phyloP scores from a whole-genome alignment of 2,329 filamentous ascomycete species.

The Fusarium nisikadoi region DNA sequence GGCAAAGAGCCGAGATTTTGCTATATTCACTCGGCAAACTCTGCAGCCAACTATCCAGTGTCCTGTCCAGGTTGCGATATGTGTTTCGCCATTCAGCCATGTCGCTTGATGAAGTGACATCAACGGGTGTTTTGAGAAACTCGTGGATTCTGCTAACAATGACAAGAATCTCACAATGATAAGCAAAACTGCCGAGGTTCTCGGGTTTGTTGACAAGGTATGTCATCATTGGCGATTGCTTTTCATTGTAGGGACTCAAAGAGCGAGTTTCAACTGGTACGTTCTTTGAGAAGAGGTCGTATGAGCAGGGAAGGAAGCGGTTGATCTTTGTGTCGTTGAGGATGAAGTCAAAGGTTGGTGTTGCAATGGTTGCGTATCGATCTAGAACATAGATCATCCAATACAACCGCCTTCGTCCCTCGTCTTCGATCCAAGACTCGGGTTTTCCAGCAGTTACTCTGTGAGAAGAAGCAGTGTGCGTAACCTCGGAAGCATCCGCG shows the following conservation, averaged over 20 bases:
- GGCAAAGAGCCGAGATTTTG: slow-evolving; percentile 57
- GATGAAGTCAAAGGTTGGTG: slow-evolving; percentile 55
- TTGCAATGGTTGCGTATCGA: slow-evolving; percentile 56
- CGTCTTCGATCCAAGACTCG: slow-evolving; percentile 58
- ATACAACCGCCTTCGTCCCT: slow-evolving; percentile 54
- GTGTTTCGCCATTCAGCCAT: slow-evolving; percentile 55
- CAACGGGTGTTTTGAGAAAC: slow-evolving; percentile 54
- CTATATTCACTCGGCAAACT: slow-evolving; percentile 57
- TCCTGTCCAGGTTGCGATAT: slow-evolving; percentile 52
- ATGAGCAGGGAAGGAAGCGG: slow-evolving; percentile 56
- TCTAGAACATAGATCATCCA: slow-evolving; percentile 60
- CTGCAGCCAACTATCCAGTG: slow-evolving; percentile 56
- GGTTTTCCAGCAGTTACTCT: slow-evolving; percentile 50
- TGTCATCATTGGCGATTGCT: slow-evolving; percentile 36
- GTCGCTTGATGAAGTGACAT: slow-evolving; percentile 52
- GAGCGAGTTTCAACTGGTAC: slow-evolving; percentile 55
- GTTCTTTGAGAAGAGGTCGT: slow-evolving; percentile 57
- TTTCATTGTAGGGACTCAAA: slow-evolving; percentile 41
- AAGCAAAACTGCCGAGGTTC: slow-evolving; percentile 57
- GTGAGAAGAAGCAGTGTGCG: slow-evolving; percentile 50
- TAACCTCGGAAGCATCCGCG: slow-evolving; percentile 47
- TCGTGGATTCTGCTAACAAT: slow-evolving; percentile 57
- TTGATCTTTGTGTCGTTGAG: slow-evolving; percentile 54
- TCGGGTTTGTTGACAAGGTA: slow-evolving; percentile 53
- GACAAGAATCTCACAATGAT: slow-evolving; percentile 57